Conservation (phyloP, 306 rosid species). For the Cicer chorassanicum region DNA sequence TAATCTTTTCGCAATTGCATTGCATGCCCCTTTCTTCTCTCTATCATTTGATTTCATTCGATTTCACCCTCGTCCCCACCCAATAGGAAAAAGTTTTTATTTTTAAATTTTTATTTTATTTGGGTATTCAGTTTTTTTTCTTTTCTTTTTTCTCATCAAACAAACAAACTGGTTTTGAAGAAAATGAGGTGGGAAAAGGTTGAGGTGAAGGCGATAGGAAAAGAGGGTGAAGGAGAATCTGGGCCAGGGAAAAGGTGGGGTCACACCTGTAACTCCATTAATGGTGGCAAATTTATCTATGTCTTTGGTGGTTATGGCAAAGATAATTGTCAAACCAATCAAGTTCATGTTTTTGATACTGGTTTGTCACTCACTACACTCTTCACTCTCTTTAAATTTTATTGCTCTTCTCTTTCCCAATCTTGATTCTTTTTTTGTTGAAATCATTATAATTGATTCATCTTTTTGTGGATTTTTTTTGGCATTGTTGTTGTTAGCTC, state of each 20-base stretch:
- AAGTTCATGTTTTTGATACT: conserved; percentile 88
- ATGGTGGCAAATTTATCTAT: conserved; percentile 83
- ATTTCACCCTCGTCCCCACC: conserved; percentile 39
- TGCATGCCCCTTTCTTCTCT: conserved; percentile 45
- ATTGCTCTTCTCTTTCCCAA: background rate
- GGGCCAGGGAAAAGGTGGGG: conserved; percentile 99
- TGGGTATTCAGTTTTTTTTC: conserved; percentile 31
- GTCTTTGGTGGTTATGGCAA: conserved; percentile 95
- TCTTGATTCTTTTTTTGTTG: background rate
- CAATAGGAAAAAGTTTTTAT: background rate
- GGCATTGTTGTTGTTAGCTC: conserved; percentile 43
- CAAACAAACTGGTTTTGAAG: conserved; percentile 39
- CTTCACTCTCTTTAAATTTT: background rate
- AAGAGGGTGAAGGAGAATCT: conserved; percentile 56
- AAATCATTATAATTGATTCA: background rate
- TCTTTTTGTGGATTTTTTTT: conserved; percentile 27
- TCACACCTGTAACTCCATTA: conserved; percentile 93
- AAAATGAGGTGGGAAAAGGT: conserved; percentile 97
- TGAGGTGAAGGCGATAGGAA: conserved; percentile 48
- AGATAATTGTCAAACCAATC: conserved; percentile 95
- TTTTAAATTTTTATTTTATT: conserved; percentile 34
- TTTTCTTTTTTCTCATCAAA: conserved; percentile 19
- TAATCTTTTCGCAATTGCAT: conserved; percentile 34
- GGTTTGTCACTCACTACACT: conserved; percentile 51
- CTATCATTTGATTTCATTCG: conserved; percentile 40